Base-by-base conservation (phyloP, 176 grass and related monocot genomes). In the Avena insularis region DNA sequence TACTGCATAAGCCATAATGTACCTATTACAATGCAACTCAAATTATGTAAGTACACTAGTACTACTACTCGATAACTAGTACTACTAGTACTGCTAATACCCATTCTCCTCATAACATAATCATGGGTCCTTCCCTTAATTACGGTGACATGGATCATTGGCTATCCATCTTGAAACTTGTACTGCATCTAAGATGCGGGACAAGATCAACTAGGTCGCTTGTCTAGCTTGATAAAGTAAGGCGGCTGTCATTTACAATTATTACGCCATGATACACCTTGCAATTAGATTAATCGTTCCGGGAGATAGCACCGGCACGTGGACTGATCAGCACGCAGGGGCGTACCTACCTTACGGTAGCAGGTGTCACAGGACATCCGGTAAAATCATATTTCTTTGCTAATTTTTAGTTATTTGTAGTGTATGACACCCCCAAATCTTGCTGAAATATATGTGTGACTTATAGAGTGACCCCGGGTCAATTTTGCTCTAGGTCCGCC, bases 311-410 rank as follows among this genome's bases (percentile, higher is more conserved):
- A 69, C 46, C 31, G 53, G 86, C 90, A 88, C 90, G 77, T 88
- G 86, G 77, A 88, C 78, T 82, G 77, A 91, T 88, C 90, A 47
- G 61, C 90, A 85, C 82, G 90, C n/a, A n/a, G n/a, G n/a, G n/a
- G n/a, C n/a, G n/a, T n/a, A n/a, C n/a, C n/a, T n/a, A n/a, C n/a
- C n/a, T n/a, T n/a, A n/a, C n/a, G n/a, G n/a, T n/a, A n/a, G n/a
- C n/a, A n/a, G n/a, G n/a, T n/a, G n/a, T n/a, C n/a, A n/a, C n/a
- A n/a, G n/a, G n/a, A n/a, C n/a, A n/a, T n/a, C n/a, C n/a, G n/a
- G n/a, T n/a, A n/a, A n/a, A n/a, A n/a, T n/a, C n/a, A n/a, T n/a
- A n/a, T n/a, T n/a, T n/a, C n/a, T n/a, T n/a, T n/a, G n/a, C n/a
- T n/a, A n/a, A n/a, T n/a, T n/a, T n/a, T n/a, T n/a, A n/a, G n/a